Evolutionary conservation across 345 rosid genomes (phyloP), one percentile per base, ranked within the genome.

Genomic region (Corchorus capsularis): DNA sequence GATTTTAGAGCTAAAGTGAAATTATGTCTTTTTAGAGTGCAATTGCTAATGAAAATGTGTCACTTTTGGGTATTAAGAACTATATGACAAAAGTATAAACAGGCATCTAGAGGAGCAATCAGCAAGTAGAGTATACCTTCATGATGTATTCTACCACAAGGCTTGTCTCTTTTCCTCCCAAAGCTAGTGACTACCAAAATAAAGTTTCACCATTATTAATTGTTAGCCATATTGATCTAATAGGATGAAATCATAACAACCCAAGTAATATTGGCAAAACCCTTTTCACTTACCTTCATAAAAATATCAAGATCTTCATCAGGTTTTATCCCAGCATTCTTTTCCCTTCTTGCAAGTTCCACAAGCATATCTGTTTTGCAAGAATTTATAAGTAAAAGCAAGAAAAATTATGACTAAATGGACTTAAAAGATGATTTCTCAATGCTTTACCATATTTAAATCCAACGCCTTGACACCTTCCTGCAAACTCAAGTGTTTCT

Each of bases 261-360:
- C 75, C 55, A 72, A 15, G 55, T 22, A 45, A 72, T 5, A 41
- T 63, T 41, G 73, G 61, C 15, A 52, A 27, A 27, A 69, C 15
- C 22, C 60, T 17, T 53, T 41, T 11, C 37, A 20, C 74, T 16
- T 80, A 93, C 99, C 99, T 96, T 96, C 96, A 96, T 92, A 82
- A 96, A 93, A 78, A 96, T 92, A 79, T 96, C 99, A 77, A 96
- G 99, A 85, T 96, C 99, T 85, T 91, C 99, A 83, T 96, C 96
- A 67, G 99, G 98, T 79, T 92, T 92, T 74, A 96, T 93, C 74
- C 96, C 97, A 22, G 94, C 91, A 66, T 86, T 77, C 87, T 96
- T 96, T 79, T 96, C 99, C 71, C 98, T 92, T 80, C 99, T 87
- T 72, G 97, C 89, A 77, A 96, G 91, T 81, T 96, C 99, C 86